A percentile compares a stretch with the other conserved stretches of the same genome.
These are phyloP conservation scores for Hyphopichia homilentoma DNA, from an alignment of 805 yeast species.

Conservation along the genomic window DNA sequence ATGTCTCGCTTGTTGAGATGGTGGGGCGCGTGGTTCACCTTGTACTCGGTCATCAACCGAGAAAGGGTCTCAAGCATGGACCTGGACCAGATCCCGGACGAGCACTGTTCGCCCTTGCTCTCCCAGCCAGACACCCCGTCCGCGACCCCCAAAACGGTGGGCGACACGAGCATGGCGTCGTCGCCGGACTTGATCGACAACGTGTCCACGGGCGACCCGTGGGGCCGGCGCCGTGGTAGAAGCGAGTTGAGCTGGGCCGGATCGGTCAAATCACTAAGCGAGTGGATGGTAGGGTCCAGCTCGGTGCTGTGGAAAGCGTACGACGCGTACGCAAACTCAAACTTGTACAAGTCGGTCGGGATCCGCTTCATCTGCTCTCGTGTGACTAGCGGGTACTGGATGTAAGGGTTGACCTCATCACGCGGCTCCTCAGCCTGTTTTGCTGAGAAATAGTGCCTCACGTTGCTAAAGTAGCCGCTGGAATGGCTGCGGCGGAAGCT, in stretches of 20 bases:
- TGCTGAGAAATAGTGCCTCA: constrained; percentile 19
- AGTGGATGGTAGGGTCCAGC: constrained; percentile 39
- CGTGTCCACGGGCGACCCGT: constrained; percentile 51
- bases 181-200: constrained; percentile 52
- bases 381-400: constrained; percentile 39
- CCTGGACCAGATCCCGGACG: constrained; percentile 52
- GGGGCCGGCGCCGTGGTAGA: constrained; percentile 47
- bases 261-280: constrained; percentile 49
- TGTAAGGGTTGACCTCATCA: constrained; percentile 34
- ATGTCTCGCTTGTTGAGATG: constrained; percentile 40
- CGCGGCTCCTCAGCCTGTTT: constrained; percentile 11
- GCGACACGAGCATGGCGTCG: constrained; percentile 54
- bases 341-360: constrained; percentile 37
- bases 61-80: constrained; percentile 50
- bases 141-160: constrained; percentile 50
- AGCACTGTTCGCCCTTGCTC: constrained; percentile 31
- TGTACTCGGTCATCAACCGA: constrained; percentile 42
- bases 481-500: neutral
- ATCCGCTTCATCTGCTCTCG: constrained; percentile 34
- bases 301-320: constrained; percentile 45
- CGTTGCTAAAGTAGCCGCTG: constrained; percentile 15
- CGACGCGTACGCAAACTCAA: constrained; percentile 42
- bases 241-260: constrained; percentile 42
- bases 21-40: constrained; percentile 34
- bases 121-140: constrained; percentile 61